A percentile compares a stretch with the other conserved stretches of the same genome.
These are phyloP conservation scores for Umbelopsis isabellina DNA, from an alignment of 192 early-diverging fungal species.

Conservation along the genomic window DNA sequence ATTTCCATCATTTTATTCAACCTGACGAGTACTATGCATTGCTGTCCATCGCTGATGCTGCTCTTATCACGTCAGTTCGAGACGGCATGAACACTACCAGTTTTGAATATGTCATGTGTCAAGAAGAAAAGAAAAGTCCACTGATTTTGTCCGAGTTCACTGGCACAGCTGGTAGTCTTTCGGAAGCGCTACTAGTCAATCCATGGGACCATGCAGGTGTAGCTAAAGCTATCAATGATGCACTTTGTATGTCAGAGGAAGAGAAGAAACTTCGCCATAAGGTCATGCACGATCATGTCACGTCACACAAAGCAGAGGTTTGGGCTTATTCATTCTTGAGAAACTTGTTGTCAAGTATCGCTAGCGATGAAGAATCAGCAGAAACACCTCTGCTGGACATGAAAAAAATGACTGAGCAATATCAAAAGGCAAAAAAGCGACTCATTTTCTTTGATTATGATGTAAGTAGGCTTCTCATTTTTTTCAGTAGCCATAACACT, in stretches of 20 bases:
- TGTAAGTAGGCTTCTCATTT: slow-evolving; percentile 40
- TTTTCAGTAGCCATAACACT: neutral
- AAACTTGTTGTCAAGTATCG: slow-evolving; percentile 61
- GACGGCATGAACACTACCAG: slow-evolving; percentile 99
- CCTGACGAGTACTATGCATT: slow-evolving; percentile 96
- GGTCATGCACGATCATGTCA: slow-evolving; percentile 82
- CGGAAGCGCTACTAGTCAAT: slow-evolving; percentile 82
- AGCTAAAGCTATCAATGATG: slow-evolving; percentile 79
- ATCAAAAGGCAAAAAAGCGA: slow-evolving; percentile 65
- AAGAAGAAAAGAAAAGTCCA: slow-evolving; percentile 81
- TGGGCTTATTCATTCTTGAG: slow-evolving; percentile 87
- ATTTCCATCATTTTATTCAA: slow-evolving; percentile 90
- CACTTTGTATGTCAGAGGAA: slow-evolving; percentile 63
- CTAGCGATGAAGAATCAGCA: slow-evolving; percentile 48
- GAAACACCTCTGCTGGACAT: slow-evolving; percentile 47
- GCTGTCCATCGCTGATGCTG: slow-evolving; percentile 89
- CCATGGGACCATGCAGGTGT: slow-evolving; percentile 88
- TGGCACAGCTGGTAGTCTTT: slow-evolving; percentile 86
- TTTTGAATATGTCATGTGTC: slow-evolving; percentile 94
- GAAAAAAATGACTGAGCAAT: slow-evolving; percentile 45
- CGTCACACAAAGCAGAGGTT: slow-evolving; percentile 79
- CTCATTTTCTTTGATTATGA: slow-evolving; percentile 97
- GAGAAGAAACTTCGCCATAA: slow-evolving; percentile 67
- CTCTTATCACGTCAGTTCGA: slow-evolving; percentile 87
- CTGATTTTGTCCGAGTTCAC: slow-evolving; percentile 96